Base-by-base conservation (phyloP, 2,329 filamentous ascomycete species). In the Chaetothyriales sp. region DNA sequence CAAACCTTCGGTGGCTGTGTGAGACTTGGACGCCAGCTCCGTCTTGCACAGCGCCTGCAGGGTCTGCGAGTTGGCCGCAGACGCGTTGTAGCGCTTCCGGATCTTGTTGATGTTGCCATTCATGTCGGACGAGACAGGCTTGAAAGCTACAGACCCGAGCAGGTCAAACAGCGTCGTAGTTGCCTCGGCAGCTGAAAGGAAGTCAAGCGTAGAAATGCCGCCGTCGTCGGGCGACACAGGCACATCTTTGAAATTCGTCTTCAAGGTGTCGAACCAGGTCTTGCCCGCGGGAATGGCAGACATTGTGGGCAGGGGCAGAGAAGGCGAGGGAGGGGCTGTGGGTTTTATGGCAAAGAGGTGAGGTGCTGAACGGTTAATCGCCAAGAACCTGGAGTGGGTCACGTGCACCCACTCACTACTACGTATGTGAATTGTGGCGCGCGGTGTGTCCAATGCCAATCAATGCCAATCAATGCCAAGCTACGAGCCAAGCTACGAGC, bases 51-150 rank as follows among this genome's bases (percentile, higher is more conserved):
- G 85, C 46, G 83, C 80, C 72, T 98, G 92, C 52, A 98, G 75
- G 52, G 82, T 94, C 63, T 78, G 75, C n/a, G 86, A 94, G 58
- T 89, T 83, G 50, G 75, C 74, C 28, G 89, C 88, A 52, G 86
- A 81, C 52, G 83, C 86, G 51, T 83, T 76, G 67, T 90, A 84
- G 61, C 89, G 82, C 49, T 89, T 82, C 58, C 86, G 82, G 69
- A 97, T 77, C 85, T 98, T 97, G 88, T 89, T 89, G 73, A 97
- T 79, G 72, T 98, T 98, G 67, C 86, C 86, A 47, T 80, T 69
- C 74, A 98, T 86, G 70, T 98, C 92, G 61, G 72, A 85, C 78
- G 95, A 95, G 66, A 97, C 90, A 22, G 87, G 85, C 51, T 77
- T 81, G 72, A 98, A 97, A 58, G 89, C 89, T 33, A 85, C 79